These are phyloP conservation scores for Pyrenula aspistea DNA, from an alignment of 495 filamentous ascomycete species.

Conservation along the genomic window DNA sequence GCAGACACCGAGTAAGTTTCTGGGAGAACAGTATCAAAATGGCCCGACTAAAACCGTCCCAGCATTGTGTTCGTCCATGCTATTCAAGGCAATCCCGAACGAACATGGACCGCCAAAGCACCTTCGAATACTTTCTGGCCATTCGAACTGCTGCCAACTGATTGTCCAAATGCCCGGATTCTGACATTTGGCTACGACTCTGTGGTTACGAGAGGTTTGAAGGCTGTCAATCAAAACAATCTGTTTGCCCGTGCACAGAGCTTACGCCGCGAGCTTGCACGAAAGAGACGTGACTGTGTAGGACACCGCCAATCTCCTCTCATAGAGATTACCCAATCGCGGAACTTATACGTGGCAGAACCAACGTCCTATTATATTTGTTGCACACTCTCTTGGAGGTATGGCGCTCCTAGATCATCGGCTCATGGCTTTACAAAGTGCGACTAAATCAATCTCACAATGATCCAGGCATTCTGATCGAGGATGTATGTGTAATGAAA, in stretches of 20 bases:
- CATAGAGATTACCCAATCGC: constrained; percentile 13
- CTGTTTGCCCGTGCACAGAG: constrained; percentile 9
- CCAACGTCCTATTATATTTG: constrained; percentile 28
- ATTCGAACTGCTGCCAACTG: constrained; percentile 7
- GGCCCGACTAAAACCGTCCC: background rate
- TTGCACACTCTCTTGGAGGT: constrained; percentile 41
- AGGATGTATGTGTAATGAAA: background rate
- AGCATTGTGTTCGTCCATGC: background rate
- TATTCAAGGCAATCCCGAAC: background rate
- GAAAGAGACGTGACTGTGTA: background rate
- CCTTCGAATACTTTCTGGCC: constrained; percentile 4
- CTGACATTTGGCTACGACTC: constrained; percentile 13
- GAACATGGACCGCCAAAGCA: background rate
- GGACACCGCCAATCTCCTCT: constrained; percentile 4
- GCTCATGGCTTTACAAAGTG: background rate
- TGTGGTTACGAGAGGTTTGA: constrained; percentile 4
- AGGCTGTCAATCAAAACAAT: constrained; percentile 4
- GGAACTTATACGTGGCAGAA: constrained; percentile 10
- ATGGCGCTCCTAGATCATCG: background rate
- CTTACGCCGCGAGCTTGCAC: background rate
- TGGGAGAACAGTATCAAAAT: background rate
- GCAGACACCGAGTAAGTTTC: background rate
- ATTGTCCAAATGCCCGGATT: constrained; percentile 9
- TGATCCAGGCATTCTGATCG: background rate
- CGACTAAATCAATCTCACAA: background rate